phyloP scores from a whole-genome alignment of 2,329 filamentous ascomycete genomes.

The Scytalidium lignicola region DNA sequence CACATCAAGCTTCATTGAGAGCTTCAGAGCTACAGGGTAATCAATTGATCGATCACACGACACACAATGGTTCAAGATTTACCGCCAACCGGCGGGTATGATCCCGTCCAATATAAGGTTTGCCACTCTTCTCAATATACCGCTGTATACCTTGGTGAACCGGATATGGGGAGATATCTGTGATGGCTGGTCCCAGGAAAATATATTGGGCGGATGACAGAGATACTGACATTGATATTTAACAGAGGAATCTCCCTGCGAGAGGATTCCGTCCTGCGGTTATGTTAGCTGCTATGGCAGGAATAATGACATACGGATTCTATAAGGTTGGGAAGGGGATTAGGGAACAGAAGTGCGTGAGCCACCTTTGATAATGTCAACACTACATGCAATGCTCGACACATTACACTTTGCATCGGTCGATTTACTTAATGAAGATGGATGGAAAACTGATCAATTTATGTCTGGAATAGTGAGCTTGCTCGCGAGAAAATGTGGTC shows the following conservation, averaged over 20 bases:
- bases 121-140: conserved; percentile 24
- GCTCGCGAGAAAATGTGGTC: conserved; percentile 98
- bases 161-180: background rate
- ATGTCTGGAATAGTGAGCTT: conserved; percentile 63
- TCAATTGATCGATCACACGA: conserved; percentile 3
- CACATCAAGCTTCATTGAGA: conserved; percentile 4
- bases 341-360: conserved; percentile 82
- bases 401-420: too few relatives aligned
- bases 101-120: conserved; percentile 95
- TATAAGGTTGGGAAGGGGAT: conserved; percentile 79
- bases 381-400: too few relatives aligned
- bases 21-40: background rate
- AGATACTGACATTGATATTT: conserved; percentile 11
- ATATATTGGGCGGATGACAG: background rate
- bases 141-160: background rate
- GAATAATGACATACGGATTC: conserved; percentile 85
- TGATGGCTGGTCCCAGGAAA: background rate
- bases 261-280: conserved; percentile 81
- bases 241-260: conserved; percentile 82
- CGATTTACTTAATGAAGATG: background rate
- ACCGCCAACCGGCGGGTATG: conserved; percentile 91
- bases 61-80: conserved; percentile 91
- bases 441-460: conserved; percentile 4
- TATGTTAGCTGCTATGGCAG: conserved; percentile 71
- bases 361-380: too few relatives aligned